Evolutionary conservation across 208 protist genomes (phyloP).

Genomic region (Leishmania major): DNA sequence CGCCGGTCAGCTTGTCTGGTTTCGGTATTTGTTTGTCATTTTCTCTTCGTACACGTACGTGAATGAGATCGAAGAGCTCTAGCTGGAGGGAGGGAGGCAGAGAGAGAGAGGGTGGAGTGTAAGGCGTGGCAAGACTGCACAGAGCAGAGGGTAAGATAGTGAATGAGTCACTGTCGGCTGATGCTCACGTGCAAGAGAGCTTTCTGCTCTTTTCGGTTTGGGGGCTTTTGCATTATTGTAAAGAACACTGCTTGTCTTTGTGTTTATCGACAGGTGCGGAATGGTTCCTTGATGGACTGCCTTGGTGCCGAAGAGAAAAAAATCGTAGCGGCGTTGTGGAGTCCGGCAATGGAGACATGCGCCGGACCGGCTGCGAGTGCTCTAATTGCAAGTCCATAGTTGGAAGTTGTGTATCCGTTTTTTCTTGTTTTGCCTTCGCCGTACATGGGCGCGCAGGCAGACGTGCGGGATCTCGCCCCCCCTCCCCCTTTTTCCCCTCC

Average conservation of each 20-base stretch:
- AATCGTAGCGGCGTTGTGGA: background rate
- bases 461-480: background rate
- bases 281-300: background rate
- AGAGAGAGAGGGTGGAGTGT: background rate
- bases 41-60: constrained; percentile 96
- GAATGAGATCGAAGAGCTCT: constrained; percentile 77
- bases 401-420: background rate
- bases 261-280: background rate
- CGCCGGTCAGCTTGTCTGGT: constrained; percentile 96
- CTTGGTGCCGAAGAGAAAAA: background rate
- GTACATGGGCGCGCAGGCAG: background rate
- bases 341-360: background rate
- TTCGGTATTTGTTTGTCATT: constrained; percentile 94
- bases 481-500: background rate
- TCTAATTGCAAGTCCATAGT: too few relatives aligned
- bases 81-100: background rate
- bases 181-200: background rate
- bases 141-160: background rate
- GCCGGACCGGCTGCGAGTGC: background rate
- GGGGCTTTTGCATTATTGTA: background rate
- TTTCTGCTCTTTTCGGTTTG: background rate
- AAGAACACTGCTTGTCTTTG: background rate
- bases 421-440: too few relatives aligned
- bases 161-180: background rate
- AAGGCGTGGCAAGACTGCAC: background rate